Base-by-base conservation (phyloP, 1,284 basidiomycete genomes). In the Leccinum pseudoinsigne region DNA sequence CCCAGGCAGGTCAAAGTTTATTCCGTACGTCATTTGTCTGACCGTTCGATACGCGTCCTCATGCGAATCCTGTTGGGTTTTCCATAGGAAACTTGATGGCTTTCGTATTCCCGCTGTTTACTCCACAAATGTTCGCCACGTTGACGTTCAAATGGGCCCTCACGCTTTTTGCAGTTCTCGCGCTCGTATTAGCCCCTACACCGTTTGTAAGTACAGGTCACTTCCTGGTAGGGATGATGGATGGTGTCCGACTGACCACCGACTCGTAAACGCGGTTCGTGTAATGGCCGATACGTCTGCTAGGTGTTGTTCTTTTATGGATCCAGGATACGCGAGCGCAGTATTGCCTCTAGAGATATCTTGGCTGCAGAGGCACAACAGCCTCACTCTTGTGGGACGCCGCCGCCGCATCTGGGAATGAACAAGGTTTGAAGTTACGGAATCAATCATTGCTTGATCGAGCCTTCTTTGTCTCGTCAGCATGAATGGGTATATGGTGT, bases 1-100 rank as follows among this genome's bases (percentile, higher is more conserved):
- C 90, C 0, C 78, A 92, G 34, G 91, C 90, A 0, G 91, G 88
- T 0, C 90, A 92, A 71, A 88, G 85, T 69, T 79, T 93, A 21
- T 84, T 81, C 65, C 82, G 89, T 84, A 77, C 68, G 82, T 78
- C 23, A 36, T 6, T 1, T 50, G 5, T 16, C 26, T 11, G 2
- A 26, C 42, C 12, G 9, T 26, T 5, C 2, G 21, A 18, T 18
- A 4, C 11, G 5, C 6, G 6, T 7, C 16, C 42, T 58, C 23
- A 65, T 57, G 31, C 23, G 4, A 31, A 50, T 3, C 16, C 28
- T n/a, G 36, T n/a, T 42, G 11, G 36, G 21, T n/a, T 21, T 40
- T 56, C 3, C 14, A 23, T 57, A 88, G 85, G 86, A 60, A 89
- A 89, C 67, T 61, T 85, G 9, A 75, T 80, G 66, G 87, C 80